phyloP scores from a whole-genome alignment of 805 yeast genomes.

The Yamadazyma laniorum region DNA sequence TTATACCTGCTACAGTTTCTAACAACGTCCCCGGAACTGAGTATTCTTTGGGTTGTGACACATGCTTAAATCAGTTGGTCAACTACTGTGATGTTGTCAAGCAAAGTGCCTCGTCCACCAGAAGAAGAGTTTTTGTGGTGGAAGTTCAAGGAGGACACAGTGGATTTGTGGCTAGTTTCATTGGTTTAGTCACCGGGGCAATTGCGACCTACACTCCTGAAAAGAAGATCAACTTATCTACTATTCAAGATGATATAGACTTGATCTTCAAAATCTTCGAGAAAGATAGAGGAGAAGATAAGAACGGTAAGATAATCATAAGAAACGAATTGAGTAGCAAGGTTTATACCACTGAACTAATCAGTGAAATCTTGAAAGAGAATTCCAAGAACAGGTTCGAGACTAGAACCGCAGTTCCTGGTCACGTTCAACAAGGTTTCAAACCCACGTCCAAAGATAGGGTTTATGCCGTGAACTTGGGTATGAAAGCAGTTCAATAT shows the following conservation, averaged over 20 bases:
- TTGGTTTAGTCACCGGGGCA: conserved; percentile 70
- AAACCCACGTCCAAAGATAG: conserved; percentile 77
- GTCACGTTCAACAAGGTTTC: conserved; percentile 85
- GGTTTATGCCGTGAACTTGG: conserved; percentile 69
- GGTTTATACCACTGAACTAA: conserved; percentile 63
- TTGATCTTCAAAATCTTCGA: conserved; percentile 58
- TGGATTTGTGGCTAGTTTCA: conserved; percentile 71
- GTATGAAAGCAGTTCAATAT: conserved; percentile 67
- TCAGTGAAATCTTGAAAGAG: conserved; percentile 69
- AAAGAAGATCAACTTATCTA: conserved; percentile 57
- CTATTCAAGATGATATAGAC: conserved; percentile 63
- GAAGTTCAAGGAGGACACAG: conserved; percentile 87
- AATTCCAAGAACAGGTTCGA: conserved; percentile 67
- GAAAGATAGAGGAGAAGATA: conserved; percentile 61
- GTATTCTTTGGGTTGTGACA: conserved; percentile 72
- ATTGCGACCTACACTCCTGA: conserved; percentile 78
- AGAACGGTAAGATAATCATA: conserved; percentile 67
- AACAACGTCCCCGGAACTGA: conserved; percentile 83
- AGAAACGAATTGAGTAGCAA: conserved; percentile 66
- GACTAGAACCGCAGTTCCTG: conserved; percentile 78
- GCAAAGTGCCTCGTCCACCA: conserved; percentile 74
- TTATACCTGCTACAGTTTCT: conserved; percentile 76
- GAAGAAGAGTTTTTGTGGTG: conserved; percentile 76
- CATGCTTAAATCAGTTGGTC: conserved; percentile 69
- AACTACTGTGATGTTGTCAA: conserved; percentile 76